Conservation (phyloP, 1,139 yeast genomes). For the Schwanniomyces etchellsii region DNA sequence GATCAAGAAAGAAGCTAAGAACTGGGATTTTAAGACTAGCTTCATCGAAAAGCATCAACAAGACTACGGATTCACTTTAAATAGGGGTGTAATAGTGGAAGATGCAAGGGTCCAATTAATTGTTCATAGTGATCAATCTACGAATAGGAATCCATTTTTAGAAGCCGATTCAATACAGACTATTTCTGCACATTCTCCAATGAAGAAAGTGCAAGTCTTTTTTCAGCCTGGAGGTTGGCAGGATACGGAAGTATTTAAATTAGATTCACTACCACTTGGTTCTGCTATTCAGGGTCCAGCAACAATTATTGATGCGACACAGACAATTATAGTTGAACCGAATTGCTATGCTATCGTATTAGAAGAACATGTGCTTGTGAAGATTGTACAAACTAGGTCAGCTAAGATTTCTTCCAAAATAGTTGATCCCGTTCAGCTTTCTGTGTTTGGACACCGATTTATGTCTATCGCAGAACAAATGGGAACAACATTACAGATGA, state of each 20-base stretch:
- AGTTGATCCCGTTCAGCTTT: conserved; percentile 55
- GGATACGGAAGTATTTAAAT: conserved; percentile 40
- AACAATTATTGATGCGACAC: conserved; percentile 70
- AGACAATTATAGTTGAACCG: conserved; percentile 69
- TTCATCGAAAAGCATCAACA: conserved; percentile 14
- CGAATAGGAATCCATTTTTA: conserved; percentile 12
- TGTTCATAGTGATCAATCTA: conserved; percentile 12
- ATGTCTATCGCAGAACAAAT: conserved; percentile 77
- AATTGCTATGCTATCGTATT: conserved; percentile 50
- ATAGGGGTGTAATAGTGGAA: conserved; percentile 51
- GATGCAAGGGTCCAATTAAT: conserved; percentile 50
- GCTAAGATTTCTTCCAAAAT: conserved; percentile 10
- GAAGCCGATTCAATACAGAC: conserved; percentile 8
- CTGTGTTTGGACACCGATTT: conserved; percentile 66
- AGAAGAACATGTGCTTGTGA: conserved; percentile 35
- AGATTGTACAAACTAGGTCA: conserved; percentile 11
- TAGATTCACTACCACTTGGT: conserved; percentile 46
- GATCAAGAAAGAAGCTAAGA: conserved; percentile 25
- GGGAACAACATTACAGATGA: conserved; percentile 64
- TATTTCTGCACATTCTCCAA: conserved; percentile 1
- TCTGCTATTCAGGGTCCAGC: conserved; percentile 60
- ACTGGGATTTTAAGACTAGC: conserved; percentile 8
- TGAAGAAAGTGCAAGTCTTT: conserved; percentile 8
- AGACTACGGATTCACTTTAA: conserved; percentile 20
- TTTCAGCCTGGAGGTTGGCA: conserved; percentile 27